phyloP scores from a whole-genome alignment of 306 rosid genomes.

The Dalbergia cultrata region DNA sequence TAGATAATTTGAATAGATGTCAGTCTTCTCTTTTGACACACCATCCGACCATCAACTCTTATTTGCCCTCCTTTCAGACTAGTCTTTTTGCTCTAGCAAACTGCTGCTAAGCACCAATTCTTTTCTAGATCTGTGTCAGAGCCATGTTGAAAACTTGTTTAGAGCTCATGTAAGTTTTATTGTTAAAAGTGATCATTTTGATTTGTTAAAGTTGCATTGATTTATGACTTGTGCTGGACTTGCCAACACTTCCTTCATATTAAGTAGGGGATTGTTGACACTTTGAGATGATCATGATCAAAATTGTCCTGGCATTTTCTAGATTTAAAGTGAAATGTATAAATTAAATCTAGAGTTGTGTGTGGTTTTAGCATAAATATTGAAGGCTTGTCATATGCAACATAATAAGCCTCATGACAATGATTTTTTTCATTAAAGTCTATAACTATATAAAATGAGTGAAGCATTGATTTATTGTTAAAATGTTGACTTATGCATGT shows the following conservation, averaged over 20 bases:
- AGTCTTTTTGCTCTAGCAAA: constrained; percentile 10
- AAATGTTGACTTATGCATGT: constrained; percentile 18
- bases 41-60: constrained; percentile 2
- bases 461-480: constrained; percentile 24
- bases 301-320: not conserved
- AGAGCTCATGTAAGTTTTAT: not conserved
- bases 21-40: not conserved
- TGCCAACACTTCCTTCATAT: not conserved
- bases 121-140: not conserved
- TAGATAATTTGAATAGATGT: too few species aligned
- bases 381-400: constrained; percentile 14
- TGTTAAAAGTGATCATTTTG: not conserved
- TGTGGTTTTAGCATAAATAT: not conserved
- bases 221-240: constrained; percentile 10
- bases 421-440: constrained; percentile 1
- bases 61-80: constrained; percentile 12
- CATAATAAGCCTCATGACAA: constrained; percentile 25
- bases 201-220: not conserved
- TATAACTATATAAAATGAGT: constrained; percentile 16
- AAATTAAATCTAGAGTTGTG: constrained; percentile 19
- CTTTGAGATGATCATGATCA: not conserved
- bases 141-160: constrained; percentile 16
- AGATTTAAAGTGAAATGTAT: not conserved
- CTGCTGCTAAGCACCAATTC: constrained; percentile 9
- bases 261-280: not conserved